Evolutionary conservation across 768 basidiomycete genomes (phyloP), one percentile per base, ranked within the genome.

Genomic region (Mrakia frigida): DNA sequence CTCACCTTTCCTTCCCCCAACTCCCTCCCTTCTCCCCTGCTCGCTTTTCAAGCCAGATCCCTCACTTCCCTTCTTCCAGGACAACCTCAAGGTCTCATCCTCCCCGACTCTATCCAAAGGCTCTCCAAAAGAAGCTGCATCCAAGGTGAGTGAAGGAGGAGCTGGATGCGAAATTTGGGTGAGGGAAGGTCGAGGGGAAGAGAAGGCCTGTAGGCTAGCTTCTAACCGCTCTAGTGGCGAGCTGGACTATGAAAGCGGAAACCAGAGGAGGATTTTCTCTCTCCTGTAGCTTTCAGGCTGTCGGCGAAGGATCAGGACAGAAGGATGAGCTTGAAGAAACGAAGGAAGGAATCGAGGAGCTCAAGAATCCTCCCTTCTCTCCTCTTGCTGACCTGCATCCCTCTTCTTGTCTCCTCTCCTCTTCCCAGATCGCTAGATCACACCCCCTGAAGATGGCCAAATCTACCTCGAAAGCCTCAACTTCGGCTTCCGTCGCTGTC

Each of bases 1-100:
- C 56, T 56, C 56, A 56, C 56, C 56, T 56, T 18, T 53, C 56
- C 25, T 56, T 56, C 56, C 56, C n/a, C n/a, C 56, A 56, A 56
- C 56, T 28, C 28, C 9, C 56, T 56, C 56, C n/a, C 10, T 25
- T n/a, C 56, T 7, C 25, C 9, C 56, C 56, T 3, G 25, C 56
- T 25, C 56, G 2, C n/a, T 25, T n/a, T 56, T 10, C n/a, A n/a
- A 56, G 25, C n/a, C 56, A 56, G n/a, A 50, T 14, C 46, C 6
- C 16, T 14, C 46, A 16, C 56, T 56, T 18, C 9, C 28, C n/a
- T 9, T 10, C 13, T 6, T 10, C 4, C 3, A 56, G 23, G 25
- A n/a, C 6, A 9, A 6, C 18, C 25, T 28, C 28, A n/a, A 10
- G 25, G n/a, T 2, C 56, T 16, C 46, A 13, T 18, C 16, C 9